phyloP scores from a whole-genome alignment of 73 alveolate species.

The Halteria grandinella region DNA sequence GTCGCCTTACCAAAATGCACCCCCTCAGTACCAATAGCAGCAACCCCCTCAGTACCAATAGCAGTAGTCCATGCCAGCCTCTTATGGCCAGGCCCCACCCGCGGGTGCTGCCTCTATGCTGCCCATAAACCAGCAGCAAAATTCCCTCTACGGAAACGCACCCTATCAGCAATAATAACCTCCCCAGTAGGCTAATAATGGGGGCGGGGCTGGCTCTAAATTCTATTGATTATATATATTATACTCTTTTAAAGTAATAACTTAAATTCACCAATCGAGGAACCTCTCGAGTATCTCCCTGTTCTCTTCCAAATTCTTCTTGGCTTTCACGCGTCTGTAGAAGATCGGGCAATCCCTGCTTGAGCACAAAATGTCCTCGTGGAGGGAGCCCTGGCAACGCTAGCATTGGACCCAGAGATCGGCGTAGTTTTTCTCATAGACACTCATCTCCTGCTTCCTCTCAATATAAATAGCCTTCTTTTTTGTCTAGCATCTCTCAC shows the following conservation, averaged over 20 bases:
- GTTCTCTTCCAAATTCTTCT: slow-evolving; percentile 57
- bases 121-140: neutral
- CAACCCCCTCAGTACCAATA: neutral
- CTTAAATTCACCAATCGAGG: slow-evolving; percentile 38
- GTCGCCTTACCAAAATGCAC: too few relatives aligned
- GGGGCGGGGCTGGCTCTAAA: slow-evolving; percentile 46
- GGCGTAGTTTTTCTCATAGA: slow-evolving; percentile 74
- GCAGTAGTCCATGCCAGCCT: neutral
- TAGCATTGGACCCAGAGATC: slow-evolving; percentile 87
- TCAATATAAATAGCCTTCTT: slow-evolving; percentile 67
- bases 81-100: neutral
- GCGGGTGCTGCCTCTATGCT: neutral
- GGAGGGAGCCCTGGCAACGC: slow-evolving; percentile 78
- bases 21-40: neutral
- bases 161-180: slow-evolving; percentile 25
- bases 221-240: neutral
- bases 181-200: neutral
- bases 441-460: slow-evolving; percentile 73
- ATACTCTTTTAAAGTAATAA: neutral
- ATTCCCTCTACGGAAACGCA: slow-evolving; percentile 32
- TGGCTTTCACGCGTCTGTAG: slow-evolving; percentile 79
- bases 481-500: slow-evolving; percentile 73
- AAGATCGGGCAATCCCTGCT: slow-evolving; percentile 85
- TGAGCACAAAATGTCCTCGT: slow-evolving; percentile 80
- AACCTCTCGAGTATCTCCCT: slow-evolving; percentile 28